phyloP scores from a whole-genome alignment of 73 alveolate genomes.

The Paramecium biaurelia region DNA sequence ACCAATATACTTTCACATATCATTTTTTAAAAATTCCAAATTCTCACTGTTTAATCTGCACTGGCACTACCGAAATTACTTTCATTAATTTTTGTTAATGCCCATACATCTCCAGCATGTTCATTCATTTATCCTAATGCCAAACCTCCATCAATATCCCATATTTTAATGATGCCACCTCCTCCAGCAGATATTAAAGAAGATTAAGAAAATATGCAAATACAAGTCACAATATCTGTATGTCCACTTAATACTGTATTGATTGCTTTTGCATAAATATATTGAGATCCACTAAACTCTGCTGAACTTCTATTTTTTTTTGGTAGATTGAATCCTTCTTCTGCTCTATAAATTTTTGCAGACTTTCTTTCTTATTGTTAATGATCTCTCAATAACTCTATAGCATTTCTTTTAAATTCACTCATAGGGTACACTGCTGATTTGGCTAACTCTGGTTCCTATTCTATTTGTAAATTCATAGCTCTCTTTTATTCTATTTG shows the following conservation, averaged over 20 bases:
- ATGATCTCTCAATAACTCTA: constrained; percentile 20
- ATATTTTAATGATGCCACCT: constrained; percentile 25
- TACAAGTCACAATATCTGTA: constrained; percentile 49
- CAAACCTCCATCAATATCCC: constrained; percentile 58
- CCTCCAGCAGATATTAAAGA: constrained; percentile 51
- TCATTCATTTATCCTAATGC: constrained; percentile 51
- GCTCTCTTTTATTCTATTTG: neutral
- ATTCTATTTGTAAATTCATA: neutral
- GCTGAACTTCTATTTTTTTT: neutral
- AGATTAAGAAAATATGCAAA: constrained; percentile 30
- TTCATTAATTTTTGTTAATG: constrained; percentile 18
- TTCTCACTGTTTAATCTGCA: constrained; percentile 53
- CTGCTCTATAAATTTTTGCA: neutral
- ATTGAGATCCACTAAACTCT: neutral
- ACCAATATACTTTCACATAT: constrained; percentile 42
- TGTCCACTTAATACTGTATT: constrained; percentile 50
- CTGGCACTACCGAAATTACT: constrained; percentile 51
- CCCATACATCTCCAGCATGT: constrained; percentile 61
- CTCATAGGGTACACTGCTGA: neutral
- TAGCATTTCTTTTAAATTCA: neutral
- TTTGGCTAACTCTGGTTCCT: neutral
- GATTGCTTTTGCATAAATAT: neutral
- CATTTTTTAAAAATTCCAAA: constrained; percentile 55
- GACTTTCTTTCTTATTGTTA: neutral
- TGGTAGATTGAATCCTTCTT: neutral